Conservation (phyloP, 371 early-diverging fungal species). For the Mucor irregularis region DNA sequence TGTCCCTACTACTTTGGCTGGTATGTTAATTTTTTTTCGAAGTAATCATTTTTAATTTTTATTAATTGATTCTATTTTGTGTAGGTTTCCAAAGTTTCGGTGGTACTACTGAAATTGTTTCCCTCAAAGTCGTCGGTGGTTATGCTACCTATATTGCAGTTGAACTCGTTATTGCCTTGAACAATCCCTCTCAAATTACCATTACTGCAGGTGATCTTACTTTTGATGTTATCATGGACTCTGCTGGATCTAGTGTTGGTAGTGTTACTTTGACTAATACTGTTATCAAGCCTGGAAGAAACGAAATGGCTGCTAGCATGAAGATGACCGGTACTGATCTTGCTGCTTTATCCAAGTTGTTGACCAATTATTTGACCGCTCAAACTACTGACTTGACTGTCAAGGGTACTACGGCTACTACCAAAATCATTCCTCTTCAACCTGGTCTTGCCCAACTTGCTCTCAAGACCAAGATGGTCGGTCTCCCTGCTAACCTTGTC, state of each 20-base stretch:
- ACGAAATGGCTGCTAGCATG: conserved; percentile 27
- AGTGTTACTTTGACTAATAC: conserved; percentile 35
- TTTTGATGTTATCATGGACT: conserved; percentile 46
- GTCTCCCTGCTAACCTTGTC: conserved; percentile 30
- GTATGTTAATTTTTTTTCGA: conserved; percentile 26
- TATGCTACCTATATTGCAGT: conserved; percentile 41
- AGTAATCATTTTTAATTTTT: conserved; percentile 5
- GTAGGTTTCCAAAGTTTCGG: conserved; percentile 48
- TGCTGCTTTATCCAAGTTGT: conserved; percentile 18
- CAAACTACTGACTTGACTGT: conserved; percentile 44
- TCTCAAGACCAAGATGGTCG: conserved; percentile 45
- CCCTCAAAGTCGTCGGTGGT: conserved; percentile 47
- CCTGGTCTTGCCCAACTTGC: conserved; percentile 42
- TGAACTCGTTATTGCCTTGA: conserved; percentile 40
- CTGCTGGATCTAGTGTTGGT: conserved; percentile 40
- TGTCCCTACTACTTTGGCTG: conserved; percentile 52
- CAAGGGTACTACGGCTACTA: conserved; percentile 40
- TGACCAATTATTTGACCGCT: conserved; percentile 42
- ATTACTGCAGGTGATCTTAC: conserved; percentile 52
- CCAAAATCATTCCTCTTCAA: conserved; percentile 42
- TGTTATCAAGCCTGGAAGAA: conserved; percentile 49
- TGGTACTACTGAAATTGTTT: conserved; percentile 43
- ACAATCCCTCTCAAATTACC: conserved; percentile 57
- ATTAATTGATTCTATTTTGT: conserved; percentile 14
- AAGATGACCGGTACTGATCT: conserved; percentile 27